Evolutionary conservation across 352 stramenopile genomes (phyloP), one percentile per base, ranked within the genome.

Genomic region (Globisporangium sylvaticum): DNA sequence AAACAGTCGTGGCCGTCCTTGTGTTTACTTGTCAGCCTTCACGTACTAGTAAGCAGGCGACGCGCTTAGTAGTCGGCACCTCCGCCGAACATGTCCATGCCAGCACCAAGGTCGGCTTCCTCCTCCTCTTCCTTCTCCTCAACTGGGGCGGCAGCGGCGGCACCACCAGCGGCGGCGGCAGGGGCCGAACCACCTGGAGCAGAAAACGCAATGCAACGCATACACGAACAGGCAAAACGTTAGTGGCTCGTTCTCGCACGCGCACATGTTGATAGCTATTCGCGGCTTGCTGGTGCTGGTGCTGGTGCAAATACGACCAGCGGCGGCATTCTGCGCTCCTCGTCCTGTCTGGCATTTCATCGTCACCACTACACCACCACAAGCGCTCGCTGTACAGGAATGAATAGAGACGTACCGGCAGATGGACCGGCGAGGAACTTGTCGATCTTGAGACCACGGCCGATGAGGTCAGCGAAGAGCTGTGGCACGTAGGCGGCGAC

Each of bases 61-160:
- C 62, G 32, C 22, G 54, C 77, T 87, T 93, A 91, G 76, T 96
- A 96, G 82, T 96, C 86, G 69, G 83, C 79, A 70, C 84, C 83
- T 70, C 83, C 88, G 71, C 84, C 87, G 78, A 96, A 95, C 87
- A 95, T 95, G 80, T 94, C 85, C 83, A 91, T 91, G 78, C 75
- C 83, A 62, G 76, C 55, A 65, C 84, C 86, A 61, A 93, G 79
- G 83, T 94, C 88, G 66, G 85, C 84, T 76, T 96, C 87, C 73
- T 94, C 86, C 75, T 96, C 88, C 65, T 96, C 88, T 69, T 94
- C 84, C 72, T 89, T 87, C 76, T 94, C 79, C 72, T 90, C 84
- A 56, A 76, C 81, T n/a, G 62, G 60, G 48, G 76, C 80, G 52
- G 72, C 77, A 44, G 83, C 83, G 18, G 75, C 69, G 52, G 67